These are phyloP conservation scores for Parascedosporium putredinis DNA, from an alignment of 2,329 filamentous ascomycete species.

Conservation along the genomic window DNA sequence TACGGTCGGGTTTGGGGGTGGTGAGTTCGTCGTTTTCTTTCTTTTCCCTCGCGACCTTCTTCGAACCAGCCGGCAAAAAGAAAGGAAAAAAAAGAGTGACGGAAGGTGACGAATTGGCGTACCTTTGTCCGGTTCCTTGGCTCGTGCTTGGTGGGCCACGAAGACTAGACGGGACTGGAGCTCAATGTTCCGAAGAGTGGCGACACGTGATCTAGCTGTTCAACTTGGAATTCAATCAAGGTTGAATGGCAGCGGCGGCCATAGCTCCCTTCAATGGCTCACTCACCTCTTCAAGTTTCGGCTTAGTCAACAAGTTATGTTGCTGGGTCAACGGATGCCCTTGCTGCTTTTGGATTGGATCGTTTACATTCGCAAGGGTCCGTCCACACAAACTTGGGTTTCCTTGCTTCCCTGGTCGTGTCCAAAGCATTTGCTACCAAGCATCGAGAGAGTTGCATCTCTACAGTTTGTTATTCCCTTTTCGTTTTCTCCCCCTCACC, in stretches of 20 bases:
- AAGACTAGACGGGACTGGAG: too few relatives aligned
- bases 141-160: neutral
- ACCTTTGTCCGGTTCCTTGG: neutral
- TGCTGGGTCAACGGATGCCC: neutral
- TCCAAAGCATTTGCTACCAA: conserved; percentile 1
- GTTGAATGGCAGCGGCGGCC: too few relatives aligned
- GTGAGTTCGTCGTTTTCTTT: too few relatives aligned
- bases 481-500: neutral
- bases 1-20: too few relatives aligned
- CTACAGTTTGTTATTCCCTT: neutral
- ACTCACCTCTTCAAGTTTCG: too few relatives aligned
- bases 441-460: neutral
- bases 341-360: neutral
- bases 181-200: too few relatives aligned
- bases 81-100: neutral
- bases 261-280: conserved; percentile 2
- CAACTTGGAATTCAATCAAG: too few relatives aligned
- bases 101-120: too few relatives aligned
- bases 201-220: neutral
- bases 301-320: neutral
- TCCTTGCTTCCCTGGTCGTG: neutral
- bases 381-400: conserved; percentile 4
- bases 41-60: too few relatives aligned
- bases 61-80: neutral
- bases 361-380: neutral